Evolutionary conservation across 1,139 yeast species (phyloP), one percentile per base, ranked within the genome.

Genomic region (Hyphopichia pseudoburtonii): DNA sequence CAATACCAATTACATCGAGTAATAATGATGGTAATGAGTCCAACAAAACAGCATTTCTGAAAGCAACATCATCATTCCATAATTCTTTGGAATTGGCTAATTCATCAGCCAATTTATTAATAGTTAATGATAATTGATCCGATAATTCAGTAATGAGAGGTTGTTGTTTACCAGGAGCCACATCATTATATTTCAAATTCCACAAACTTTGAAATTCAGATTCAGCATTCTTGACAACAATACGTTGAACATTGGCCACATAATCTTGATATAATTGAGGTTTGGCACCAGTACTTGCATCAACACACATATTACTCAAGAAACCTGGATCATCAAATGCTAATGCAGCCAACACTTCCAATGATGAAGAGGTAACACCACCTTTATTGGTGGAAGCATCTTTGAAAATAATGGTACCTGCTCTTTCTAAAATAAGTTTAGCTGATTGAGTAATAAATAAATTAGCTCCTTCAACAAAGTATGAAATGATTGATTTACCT

Each of bases 371-470:
- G 2, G 98, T 92, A 37, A 92, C 98, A 68, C 98, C 98, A 57
- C 98, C 98, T 69, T 92, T 92, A 66, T 92, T 92, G 39, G 97
- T 88, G 15, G 97, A 87, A 15, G 98, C 96, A 70, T 92, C 98
- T 65, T 92, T 92, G 67, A 88, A 87, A 39, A 92, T 75, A 38
- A 89, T 63, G 39, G 87, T 80, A 29, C 97, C 97, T 28, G 95
- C 95, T 35, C 76, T 70, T 65, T 92, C 98, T 42, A 92, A 73
- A 40, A 80, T 76, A 33, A 90, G 67, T 70, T 92, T 92, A 40
- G 97, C 97, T 32, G 89, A 80, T 66, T 92, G 98, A 3, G 97
- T 88, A 44, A 92, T 84, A 64, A 92, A 92, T 61, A 92, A 75
- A 63, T 92, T 92, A 41, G 98, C 98, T 57, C 98, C 98, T 69